Percentiles rank a stretch among this genome's conserved stretches.
Evolutionary conservation across 257 asterid genomes (phyloP).

Genomic region (Leptodermis oblonga): DNA sequence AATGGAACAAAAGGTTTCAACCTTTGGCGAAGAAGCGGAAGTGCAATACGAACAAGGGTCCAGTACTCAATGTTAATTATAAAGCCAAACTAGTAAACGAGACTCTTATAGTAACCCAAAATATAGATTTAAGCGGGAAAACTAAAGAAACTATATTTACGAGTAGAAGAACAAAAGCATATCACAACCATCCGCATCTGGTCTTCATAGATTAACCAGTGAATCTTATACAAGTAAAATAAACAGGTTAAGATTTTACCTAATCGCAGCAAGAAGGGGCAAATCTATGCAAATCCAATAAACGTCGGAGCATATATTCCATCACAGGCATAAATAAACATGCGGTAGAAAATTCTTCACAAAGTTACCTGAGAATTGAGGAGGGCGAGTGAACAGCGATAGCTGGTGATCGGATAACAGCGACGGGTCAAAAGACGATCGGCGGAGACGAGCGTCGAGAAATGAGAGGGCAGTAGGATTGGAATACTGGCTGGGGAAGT

Average conservation of each 20-base stretch:
- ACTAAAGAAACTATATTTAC: too few relatives aligned
- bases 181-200: too few relatives aligned
- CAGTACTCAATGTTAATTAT: not conserved
- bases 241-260: not conserved
- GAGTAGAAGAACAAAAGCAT: too few relatives aligned
- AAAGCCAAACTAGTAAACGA: not conserved
- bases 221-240: too few relatives aligned
- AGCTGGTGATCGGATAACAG: not conserved
- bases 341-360: too few relatives aligned
- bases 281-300: not conserved
- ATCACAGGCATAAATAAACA: not conserved
- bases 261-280: not conserved
- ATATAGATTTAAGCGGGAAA: too few relatives aligned
- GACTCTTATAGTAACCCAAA: too few relatives aligned
- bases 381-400: not conserved
- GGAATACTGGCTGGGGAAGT: too few relatives aligned
- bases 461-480: too few relatives aligned
- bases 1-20: not conserved
- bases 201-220: too few relatives aligned
- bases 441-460: not conserved
- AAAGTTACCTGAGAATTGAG: not conserved
- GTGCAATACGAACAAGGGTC: not conserved
- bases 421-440: not conserved
- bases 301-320: not conserved
- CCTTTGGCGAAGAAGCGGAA: too few relatives aligned